Conservation (phyloP, 2,329 filamentous ascomycete species). For the Pseudohalonectria lignicola region DNA sequence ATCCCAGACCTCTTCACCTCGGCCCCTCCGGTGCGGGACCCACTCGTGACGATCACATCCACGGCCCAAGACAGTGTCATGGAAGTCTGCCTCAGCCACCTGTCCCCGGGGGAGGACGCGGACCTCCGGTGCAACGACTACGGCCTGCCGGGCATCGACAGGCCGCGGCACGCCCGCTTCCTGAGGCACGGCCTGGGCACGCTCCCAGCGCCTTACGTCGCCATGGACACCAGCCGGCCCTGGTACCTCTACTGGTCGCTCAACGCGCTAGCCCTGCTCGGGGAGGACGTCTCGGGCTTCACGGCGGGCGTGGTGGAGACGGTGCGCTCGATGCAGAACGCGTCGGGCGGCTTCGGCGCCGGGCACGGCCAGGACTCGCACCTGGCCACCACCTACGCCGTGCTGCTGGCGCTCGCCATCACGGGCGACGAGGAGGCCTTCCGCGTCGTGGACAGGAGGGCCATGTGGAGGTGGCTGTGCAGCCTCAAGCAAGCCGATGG, state of each 20-base stretch:
- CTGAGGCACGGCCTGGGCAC: slow-evolving; percentile 44
- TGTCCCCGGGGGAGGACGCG: slow-evolving; percentile 41
- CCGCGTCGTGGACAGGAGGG: slow-evolving; percentile 65
- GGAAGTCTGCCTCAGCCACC: slow-evolving; percentile 55
- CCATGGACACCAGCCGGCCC: slow-evolving; percentile 75
- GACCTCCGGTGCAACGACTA: slow-evolving; percentile 49
- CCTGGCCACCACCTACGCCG: slow-evolving; percentile 79
- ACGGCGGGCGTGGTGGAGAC: slow-evolving; percentile 62
- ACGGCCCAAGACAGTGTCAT: slow-evolving; percentile 57
- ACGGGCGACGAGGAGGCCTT: slow-evolving; percentile 68
- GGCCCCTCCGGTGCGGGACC: slow-evolving; percentile 53
- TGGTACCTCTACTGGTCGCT: slow-evolving; percentile 96
- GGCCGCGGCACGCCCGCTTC: slow-evolving; percentile 50
- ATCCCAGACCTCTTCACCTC: slow-evolving; percentile 47
- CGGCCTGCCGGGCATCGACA: slow-evolving; percentile 66
- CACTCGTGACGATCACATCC: slow-evolving; percentile 57
- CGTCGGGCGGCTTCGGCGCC: slow-evolving; percentile 77
- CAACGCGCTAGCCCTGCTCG: slow-evolving; percentile 62
- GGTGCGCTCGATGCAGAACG: slow-evolving; percentile 71
- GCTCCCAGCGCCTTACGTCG: slow-evolving; percentile 60
- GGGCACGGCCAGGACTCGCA: slow-evolving; percentile 88
- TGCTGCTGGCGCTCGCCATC: slow-evolving; percentile 65
- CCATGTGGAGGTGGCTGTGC: slow-evolving; percentile 88
- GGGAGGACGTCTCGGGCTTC: slow-evolving; percentile 60
- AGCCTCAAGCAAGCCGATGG: slow-evolving; percentile 77